phyloP scores from a whole-genome alignment of 306 rosid genomes.

The Castanospermum australe region DNA sequence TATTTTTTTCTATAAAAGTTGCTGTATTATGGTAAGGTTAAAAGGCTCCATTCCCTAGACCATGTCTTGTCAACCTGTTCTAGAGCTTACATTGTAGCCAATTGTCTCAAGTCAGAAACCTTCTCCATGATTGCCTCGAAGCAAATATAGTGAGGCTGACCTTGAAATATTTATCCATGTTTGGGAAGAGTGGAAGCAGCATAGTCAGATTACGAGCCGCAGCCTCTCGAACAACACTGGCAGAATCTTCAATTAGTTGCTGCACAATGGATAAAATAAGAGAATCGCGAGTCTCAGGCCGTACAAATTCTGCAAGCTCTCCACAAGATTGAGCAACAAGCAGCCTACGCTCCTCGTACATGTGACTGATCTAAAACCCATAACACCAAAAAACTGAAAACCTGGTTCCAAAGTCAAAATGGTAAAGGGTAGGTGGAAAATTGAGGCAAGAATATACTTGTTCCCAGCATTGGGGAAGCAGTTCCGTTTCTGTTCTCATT shows the following conservation, averaged over 20 bases:
- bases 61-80: slow-evolving; percentile 80
- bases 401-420: slow-evolving; percentile 20
- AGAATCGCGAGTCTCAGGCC: slow-evolving; percentile 96
- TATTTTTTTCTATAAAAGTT: slow-evolving; percentile 27
- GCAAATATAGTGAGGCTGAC: slow-evolving; percentile 99
- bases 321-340: slow-evolving; percentile 99
- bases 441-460: slow-evolving; percentile 58
- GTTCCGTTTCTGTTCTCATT: slow-evolving; percentile 98
- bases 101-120: slow-evolving; percentile 98
- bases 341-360: slow-evolving; percentile 96
- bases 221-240: slow-evolving; percentile 93
- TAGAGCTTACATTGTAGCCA: slow-evolving; percentile 98
- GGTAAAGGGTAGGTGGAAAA: slow-evolving; percentile 21
- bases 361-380: slow-evolving; percentile 77
- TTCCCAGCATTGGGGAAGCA: slow-evolving; percentile 99
- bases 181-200: slow-evolving; percentile 94
- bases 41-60: slow-evolving; percentile 84
- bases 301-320: slow-evolving; percentile 91
- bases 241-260: slow-evolving; percentile 91
- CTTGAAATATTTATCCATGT: slow-evolving; percentile 98
- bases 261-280: slow-evolving; percentile 93
- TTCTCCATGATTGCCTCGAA: slow-evolving; percentile 99
- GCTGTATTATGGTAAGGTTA: slow-evolving; percentile 47
- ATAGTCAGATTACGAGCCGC: slow-evolving; percentile 91
- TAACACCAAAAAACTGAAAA: slow-evolving; percentile 30